A percentile compares a stretch with the other conserved stretches of the same genome.
These are phyloP conservation scores for Ophiosphaerella korrae DNA, from an alignment of 2,329 filamentous ascomycete species.

Conservation along the genomic window DNA sequence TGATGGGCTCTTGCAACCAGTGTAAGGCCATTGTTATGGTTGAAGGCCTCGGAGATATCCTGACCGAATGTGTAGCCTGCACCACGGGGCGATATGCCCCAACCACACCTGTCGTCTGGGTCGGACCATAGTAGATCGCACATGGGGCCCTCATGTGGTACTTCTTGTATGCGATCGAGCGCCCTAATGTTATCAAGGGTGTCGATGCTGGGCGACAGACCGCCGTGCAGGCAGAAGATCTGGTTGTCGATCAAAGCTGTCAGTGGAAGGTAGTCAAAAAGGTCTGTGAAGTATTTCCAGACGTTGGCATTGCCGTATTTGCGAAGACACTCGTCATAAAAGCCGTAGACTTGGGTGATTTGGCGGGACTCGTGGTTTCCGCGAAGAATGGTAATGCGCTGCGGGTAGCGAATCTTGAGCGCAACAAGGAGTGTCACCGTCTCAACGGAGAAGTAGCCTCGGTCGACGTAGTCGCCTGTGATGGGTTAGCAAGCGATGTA, in stretches of 20 bases:
- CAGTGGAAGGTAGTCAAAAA: slow-evolving; percentile 77
- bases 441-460: slow-evolving; percentile 98
- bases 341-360: slow-evolving; percentile 79
- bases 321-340: slow-evolving; percentile 77
- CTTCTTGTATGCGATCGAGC: slow-evolving; percentile 64
- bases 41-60: slow-evolving; percentile 98
- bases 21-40: slow-evolving; percentile 97
- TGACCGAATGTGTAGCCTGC: slow-evolving; percentile 95
- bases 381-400: slow-evolving; percentile 96
- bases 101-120: slow-evolving; percentile 93
- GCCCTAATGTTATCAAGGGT: slow-evolving; percentile 72
- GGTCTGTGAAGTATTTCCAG: slow-evolving; percentile 79
- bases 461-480: slow-evolving; percentile 93
- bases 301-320: slow-evolving; percentile 80
- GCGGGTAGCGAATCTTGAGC: slow-evolving; percentile 96
- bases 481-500: slow-evolving; percentile 18
- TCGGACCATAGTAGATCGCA: slow-evolving; percentile 82
- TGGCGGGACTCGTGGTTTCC: slow-evolving; percentile 84
- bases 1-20: slow-evolving; percentile 96
- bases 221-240: slow-evolving; percentile 74
- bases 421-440: slow-evolving; percentile 95
- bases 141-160: slow-evolving; percentile 77
- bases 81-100: slow-evolving; percentile 93
- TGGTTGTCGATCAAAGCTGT: slow-evolving; percentile 76
- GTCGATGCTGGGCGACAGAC: slow-evolving; percentile 73